phyloP scores from a whole-genome alignment of 1,284 basidiomycete genomes.

The Puccinia triticina region DNA sequence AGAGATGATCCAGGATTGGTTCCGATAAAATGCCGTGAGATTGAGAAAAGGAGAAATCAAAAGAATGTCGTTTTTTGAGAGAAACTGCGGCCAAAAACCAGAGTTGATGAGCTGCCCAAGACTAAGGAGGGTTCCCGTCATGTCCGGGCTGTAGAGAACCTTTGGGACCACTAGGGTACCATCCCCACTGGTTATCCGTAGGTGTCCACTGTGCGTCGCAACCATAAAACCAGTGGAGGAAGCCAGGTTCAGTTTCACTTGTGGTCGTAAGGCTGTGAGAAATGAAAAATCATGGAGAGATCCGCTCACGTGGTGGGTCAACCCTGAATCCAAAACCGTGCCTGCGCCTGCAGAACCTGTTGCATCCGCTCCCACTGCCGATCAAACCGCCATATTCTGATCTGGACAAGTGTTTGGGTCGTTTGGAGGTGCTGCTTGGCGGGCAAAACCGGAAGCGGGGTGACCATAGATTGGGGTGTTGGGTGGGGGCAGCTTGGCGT shows the following conservation, averaged over 20 bases:
- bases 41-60: neutral
- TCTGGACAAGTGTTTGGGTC: neutral
- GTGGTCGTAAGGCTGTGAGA: too few species aligned
- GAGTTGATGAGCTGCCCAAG: constrained; percentile 15
- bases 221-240: too few species aligned
- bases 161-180: neutral
- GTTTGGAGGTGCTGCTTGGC: neutral
- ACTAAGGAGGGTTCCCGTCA: constrained; percentile 13
- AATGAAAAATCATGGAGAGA: too few species aligned
- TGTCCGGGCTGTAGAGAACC: constrained; percentile 12
- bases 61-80: neutral
- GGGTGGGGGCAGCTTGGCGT: neutral
- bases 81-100: neutral
- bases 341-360: too few species aligned
- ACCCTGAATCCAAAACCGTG: too few species aligned
- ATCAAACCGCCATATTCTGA: neutral
- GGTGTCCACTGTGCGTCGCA: too few species aligned
- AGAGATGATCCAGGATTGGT: neutral
- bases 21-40: neutral
- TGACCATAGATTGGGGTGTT: neutral
- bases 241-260: too few species aligned
- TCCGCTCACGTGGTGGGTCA: too few species aligned
- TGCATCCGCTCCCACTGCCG: neutral
- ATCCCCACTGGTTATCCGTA: neutral
- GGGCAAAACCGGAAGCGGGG: constrained; percentile 27